Evolutionary conservation across 2,329 filamentous ascomycete genomes (phyloP).

Genomic region (Neoscytalidium dimidiatum): DNA sequence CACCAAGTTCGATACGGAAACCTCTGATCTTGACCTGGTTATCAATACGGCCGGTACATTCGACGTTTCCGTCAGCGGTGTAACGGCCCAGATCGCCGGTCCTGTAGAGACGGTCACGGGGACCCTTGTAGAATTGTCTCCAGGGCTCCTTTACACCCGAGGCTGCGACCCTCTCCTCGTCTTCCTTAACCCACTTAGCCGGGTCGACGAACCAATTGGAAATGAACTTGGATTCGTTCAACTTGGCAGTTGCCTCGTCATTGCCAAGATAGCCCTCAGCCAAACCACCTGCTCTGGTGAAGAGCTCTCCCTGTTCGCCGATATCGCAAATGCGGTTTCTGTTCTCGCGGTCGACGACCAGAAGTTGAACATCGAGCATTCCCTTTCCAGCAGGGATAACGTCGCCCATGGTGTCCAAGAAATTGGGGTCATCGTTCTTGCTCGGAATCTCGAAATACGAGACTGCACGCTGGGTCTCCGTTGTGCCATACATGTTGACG

Average conservation of each 20-base stretch:
- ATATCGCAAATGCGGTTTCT: constrained; percentile 71
- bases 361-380: constrained; percentile 85
- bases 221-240: constrained; percentile 67
- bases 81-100: constrained; percentile 85
- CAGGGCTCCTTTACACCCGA: constrained; percentile 66
- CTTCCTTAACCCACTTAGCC: constrained; percentile 65
- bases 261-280: constrained; percentile 75
- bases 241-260: constrained; percentile 59
- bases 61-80: constrained; percentile 69
- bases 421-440: constrained; percentile 62
- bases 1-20: constrained; percentile 91
- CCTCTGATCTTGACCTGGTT: constrained; percentile 94
- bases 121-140: constrained; percentile 76
- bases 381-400: constrained; percentile 81
- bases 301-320: constrained; percentile 83
- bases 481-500: constrained; percentile 86
- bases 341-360: constrained; percentile 75
- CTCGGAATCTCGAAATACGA: constrained; percentile 80
- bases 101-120: constrained; percentile 81
- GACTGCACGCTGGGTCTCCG: constrained; percentile 79
- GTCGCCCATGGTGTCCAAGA: constrained; percentile 67
- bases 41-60: constrained; percentile 79
- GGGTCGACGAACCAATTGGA: constrained; percentile 84
- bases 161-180: constrained; percentile 55
- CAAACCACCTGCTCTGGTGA: constrained; percentile 77